Percentiles rank a stretch among this genome's conserved stretches.
These are phyloP conservation scores for Zygoascus biomembranicola DNA, from an alignment of 805 yeast species.

Conservation along the genomic window DNA sequence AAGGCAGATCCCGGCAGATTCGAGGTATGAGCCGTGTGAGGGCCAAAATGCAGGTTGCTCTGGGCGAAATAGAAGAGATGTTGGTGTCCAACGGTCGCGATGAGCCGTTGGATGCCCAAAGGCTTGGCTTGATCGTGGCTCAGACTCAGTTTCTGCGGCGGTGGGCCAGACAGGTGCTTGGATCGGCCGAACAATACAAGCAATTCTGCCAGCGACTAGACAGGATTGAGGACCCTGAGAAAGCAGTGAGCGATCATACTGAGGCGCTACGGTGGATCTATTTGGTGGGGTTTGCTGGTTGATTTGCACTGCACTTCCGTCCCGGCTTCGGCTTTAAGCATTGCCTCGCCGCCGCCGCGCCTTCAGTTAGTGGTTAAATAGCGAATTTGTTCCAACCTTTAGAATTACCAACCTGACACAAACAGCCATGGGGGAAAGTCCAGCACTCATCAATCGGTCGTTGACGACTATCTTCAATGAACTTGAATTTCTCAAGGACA, in stretches of 20 bases:
- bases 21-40: conserved; percentile 9
- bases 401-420: too few species aligned
- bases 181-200: conserved; percentile 38
- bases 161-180: conserved; percentile 38
- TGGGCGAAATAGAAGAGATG: conserved; percentile 55
- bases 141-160: conserved; percentile 53
- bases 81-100: conserved; percentile 26
- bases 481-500: conserved; percentile 68
- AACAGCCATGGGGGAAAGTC: conserved; percentile 7
- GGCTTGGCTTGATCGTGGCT: conserved; percentile 56
- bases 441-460: conserved; percentile 63
- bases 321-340: too few species aligned
- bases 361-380: background rate
- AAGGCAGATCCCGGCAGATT: conserved; percentile 12
- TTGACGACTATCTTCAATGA: conserved; percentile 68
- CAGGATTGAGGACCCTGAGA: background rate
- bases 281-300: background rate
- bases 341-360: too few species aligned
- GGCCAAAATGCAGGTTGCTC: conserved; percentile 33
- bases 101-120: conserved; percentile 21
- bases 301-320: too few species aligned
- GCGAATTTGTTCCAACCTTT: background rate
- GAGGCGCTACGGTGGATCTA: conserved; percentile 6
- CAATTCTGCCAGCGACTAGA: conserved; percentile 38
- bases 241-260: background rate